A percentile compares a stretch with the other conserved stretches of the same genome.
These are phyloP conservation scores for Tagetes erecta DNA, from an alignment of 129 eudicot species.

Conservation along the genomic window DNA sequence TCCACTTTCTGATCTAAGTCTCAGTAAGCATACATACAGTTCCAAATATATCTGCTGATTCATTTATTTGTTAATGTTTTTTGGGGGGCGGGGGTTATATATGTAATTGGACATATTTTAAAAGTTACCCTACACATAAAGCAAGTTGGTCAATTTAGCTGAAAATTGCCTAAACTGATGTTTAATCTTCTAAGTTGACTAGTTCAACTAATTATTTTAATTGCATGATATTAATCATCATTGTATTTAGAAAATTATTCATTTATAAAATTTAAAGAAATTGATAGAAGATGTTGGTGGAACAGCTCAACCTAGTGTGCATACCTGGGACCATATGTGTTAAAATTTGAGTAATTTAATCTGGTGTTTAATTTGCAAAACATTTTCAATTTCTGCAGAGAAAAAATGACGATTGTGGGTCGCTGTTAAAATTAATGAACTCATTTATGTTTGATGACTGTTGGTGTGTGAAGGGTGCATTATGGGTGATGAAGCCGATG, in stretches of 20 bases:
- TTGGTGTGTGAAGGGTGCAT: conserved; percentile 64
- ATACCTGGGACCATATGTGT: not conserved
- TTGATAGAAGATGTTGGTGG: not conserved
- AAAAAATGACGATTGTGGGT: not conserved
- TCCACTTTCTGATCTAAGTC: conserved; percentile 85
- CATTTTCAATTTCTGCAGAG: not conserved
- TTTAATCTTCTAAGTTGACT: not conserved
- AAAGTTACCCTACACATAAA: not conserved
- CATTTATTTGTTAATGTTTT: not conserved
- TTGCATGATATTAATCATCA: not conserved
- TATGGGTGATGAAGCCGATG: conserved; percentile 87
- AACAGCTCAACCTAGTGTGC: not conserved
- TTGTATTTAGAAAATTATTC: not conserved
- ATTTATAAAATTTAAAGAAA: not conserved
- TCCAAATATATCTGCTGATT: not conserved
- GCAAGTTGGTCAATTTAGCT: not conserved
- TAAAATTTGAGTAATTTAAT: not conserved
- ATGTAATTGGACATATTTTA: not conserved
- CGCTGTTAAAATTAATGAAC: not conserved
- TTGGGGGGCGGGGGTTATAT: not conserved
- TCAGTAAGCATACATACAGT: conserved; percentile 50
- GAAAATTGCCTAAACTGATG: not conserved
- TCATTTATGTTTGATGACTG: not conserved
- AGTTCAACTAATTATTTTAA: not conserved
- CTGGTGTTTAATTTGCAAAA: not conserved